These are phyloP conservation scores for Butyriboletus appendiculatus DNA, from an alignment of 1,284 basidiomycete species.

Conservation along the genomic window DNA sequence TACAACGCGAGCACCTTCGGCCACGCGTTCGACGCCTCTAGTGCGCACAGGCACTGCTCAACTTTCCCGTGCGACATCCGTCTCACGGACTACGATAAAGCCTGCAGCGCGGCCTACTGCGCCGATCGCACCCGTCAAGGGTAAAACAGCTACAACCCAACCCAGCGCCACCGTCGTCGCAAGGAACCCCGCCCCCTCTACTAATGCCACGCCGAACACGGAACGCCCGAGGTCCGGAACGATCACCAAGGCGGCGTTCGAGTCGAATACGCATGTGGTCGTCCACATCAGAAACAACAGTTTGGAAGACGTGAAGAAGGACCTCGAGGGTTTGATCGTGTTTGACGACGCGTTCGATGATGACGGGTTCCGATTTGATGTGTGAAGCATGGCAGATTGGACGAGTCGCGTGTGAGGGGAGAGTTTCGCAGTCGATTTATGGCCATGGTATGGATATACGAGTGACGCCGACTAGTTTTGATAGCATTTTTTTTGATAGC, in stretches of 20 bases:
- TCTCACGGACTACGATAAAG: slow-evolving; percentile 13
- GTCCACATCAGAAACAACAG: slow-evolving; percentile 22
- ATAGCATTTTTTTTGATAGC: slow-evolving; percentile 7
- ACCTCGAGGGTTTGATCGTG: slow-evolving; percentile 33
- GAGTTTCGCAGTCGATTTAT: slow-evolving; percentile 18
- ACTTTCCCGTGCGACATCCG: slow-evolving; percentile 8
- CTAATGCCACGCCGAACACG: background rate
- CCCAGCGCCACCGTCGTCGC: background rate
- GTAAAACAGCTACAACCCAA: slow-evolving; percentile 8
- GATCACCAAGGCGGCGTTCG: slow-evolving; percentile 30
- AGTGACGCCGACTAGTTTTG: slow-evolving; percentile 5
- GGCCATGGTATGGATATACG: slow-evolving; percentile 8
- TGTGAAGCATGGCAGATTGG: slow-evolving; percentile 11
- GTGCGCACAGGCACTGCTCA: slow-evolving; percentile 2
- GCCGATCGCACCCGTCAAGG: background rate
- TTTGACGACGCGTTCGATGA: slow-evolving; percentile 31
- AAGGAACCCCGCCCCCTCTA: background rate
- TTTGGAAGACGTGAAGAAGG: slow-evolving; percentile 34
- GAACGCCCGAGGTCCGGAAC: slow-evolving; percentile 27
- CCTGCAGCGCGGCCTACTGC: slow-evolving; percentile 7
- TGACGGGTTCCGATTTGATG: slow-evolving; percentile 30
- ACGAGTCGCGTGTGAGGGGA: background rate
- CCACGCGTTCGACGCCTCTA: slow-evolving; percentile 18
- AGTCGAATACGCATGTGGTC: slow-evolving; percentile 24
- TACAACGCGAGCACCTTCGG: slow-evolving; percentile 21